Conservation (phyloP, 768 basidiomycete species). For the Rossbeevera mucosa region DNA sequence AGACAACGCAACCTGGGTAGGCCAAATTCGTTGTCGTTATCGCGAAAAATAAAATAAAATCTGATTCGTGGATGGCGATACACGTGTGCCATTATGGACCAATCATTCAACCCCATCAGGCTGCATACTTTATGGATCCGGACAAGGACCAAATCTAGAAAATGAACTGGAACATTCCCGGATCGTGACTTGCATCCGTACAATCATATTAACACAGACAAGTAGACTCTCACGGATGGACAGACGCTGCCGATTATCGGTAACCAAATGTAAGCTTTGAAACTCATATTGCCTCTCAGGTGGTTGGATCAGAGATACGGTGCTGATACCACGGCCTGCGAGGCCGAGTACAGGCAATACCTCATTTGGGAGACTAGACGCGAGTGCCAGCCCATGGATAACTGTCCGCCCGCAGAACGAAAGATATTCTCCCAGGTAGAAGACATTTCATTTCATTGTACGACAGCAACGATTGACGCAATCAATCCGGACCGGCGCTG, state of each 20-base stretch:
- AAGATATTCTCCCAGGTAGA: background rate
- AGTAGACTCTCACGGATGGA: slow-evolving; percentile 24
- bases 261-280: slow-evolving; percentile 18
- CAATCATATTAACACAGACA: slow-evolving; percentile 17
- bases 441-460: background rate
- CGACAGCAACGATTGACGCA: slow-evolving; percentile 7
- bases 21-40: slow-evolving; percentile 7
- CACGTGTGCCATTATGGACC: slow-evolving; percentile 19
- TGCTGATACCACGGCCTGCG: slow-evolving; percentile 17
- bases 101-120: slow-evolving; percentile 6
- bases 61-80: slow-evolving; percentile 15
- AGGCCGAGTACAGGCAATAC: slow-evolving; percentile 5
- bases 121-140: slow-evolving; percentile 15
- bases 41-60: slow-evolving; percentile 1
- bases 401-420: background rate
- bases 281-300: slow-evolving; percentile 21
- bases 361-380: slow-evolving; percentile 1
- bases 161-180: slow-evolving; percentile 19
- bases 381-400: background rate
- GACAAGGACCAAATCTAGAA: slow-evolving; percentile 19
- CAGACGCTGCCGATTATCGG: slow-evolving; percentile 20
- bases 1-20: slow-evolving; percentile 8
- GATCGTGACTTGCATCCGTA: slow-evolving; percentile 24
- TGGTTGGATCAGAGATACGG: slow-evolving; percentile 17
- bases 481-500: slow-evolving; percentile 14